Conservation (phyloP, 352 stramenopile species). For the Elongisporangium undulatum region DNA sequence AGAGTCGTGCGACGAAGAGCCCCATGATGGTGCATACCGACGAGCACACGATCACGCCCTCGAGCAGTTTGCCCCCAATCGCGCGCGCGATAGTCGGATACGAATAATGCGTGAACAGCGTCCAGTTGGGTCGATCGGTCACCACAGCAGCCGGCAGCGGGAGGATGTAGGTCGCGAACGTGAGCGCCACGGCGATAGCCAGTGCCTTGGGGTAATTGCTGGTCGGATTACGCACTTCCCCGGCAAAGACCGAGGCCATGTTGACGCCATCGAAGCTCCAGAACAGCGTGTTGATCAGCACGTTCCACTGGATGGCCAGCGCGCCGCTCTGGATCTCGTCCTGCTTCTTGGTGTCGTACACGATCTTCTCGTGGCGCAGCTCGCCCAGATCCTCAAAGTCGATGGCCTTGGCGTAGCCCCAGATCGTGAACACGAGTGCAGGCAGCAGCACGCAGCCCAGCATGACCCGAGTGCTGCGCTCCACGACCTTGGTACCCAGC, state of each 20-base stretch:
- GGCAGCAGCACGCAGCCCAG: conserved; percentile 44
- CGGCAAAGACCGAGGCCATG: conserved; percentile 72
- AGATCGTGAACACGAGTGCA: conserved; percentile 47
- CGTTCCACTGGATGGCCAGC: conserved; percentile 52
- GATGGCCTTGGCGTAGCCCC: conserved; percentile 7
- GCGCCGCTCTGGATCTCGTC: conserved; percentile 5
- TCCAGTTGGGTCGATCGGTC: conserved; percentile 30
- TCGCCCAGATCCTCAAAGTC: neutral
- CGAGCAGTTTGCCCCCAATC: conserved; percentile 68
- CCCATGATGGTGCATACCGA: conserved; percentile 74
- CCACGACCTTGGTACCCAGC: conserved; percentile 55
- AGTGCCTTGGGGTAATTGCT: conserved; percentile 51
- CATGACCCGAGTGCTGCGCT: conserved; percentile 20
- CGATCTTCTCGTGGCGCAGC: conserved; percentile 6
- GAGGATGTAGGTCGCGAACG: conserved; percentile 80
- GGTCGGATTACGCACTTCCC: conserved; percentile 69
- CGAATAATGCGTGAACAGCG: conserved; percentile 74
- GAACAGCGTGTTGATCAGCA: conserved; percentile 90
- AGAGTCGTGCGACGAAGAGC: conserved; percentile 87
- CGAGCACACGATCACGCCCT: conserved; percentile 70
- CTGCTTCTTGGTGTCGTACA: neutral
- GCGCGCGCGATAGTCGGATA: conserved; percentile 66
- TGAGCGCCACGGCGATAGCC: conserved; percentile 69
- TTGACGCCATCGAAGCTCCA: conserved; percentile 95
- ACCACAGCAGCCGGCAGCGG: conserved; percentile 73